Evolutionary conservation across 768 basidiomycete genomes (phyloP).

Genomic region (Lactifluus echinatus): DNA sequence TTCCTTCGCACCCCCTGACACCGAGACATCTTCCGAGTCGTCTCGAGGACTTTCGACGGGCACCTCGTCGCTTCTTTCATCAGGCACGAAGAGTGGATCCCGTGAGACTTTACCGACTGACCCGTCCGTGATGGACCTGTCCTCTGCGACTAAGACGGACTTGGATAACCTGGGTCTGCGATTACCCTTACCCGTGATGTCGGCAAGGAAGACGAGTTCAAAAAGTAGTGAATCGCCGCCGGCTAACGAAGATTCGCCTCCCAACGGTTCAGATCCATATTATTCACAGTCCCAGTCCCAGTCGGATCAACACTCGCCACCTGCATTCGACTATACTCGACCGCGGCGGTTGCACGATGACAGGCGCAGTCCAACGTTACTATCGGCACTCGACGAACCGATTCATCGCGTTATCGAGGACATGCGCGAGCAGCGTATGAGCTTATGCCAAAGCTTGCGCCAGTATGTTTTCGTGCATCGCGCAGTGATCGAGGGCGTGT

Average conservation of each 20-base stretch:
- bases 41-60: conserved; percentile 16
- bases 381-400: conserved; percentile 65
- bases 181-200: background rate
- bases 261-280: conserved; percentile 6
- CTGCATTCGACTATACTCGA: conserved; percentile 46
- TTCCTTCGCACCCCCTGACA: background rate
- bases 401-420: conserved; percentile 79
- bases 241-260: conserved; percentile 7
- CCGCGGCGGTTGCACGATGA: conserved; percentile 52
- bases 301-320: conserved; percentile 14
- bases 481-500: conserved; percentile 71
- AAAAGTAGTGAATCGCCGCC: conserved; percentile 11
- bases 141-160: conserved; percentile 3
- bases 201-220: background rate
- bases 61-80: conserved; percentile 13
- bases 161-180: conserved; percentile 2
- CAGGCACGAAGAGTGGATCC: conserved; percentile 11
- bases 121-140: conserved; percentile 17
- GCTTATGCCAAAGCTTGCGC: conserved; percentile 85
- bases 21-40: conserved; percentile 10
- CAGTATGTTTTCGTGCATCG: conserved; percentile 94
- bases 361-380: conserved; percentile 42
- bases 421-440: conserved; percentile 96
- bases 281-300: conserved; percentile 12
- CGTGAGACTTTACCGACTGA: conserved; percentile 16